phyloP scores from a whole-genome alignment of 305 asterid genomes.

The Rubia tinctorum region DNA sequence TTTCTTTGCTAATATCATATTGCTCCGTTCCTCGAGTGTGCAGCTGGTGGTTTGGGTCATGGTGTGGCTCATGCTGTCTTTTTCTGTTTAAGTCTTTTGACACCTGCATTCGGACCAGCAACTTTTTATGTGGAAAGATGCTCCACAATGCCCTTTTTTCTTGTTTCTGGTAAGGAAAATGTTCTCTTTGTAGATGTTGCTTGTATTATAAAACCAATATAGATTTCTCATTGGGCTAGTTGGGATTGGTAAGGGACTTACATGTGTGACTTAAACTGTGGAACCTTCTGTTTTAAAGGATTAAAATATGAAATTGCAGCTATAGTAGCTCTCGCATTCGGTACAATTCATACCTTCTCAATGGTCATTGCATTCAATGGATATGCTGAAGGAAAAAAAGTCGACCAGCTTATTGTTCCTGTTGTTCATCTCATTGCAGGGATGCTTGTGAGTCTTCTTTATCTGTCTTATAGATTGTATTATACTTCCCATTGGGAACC shows the following conservation, averaged over 20 bases:
- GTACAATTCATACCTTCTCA: slow-evolving; percentile 89
- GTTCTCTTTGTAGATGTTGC: neutral
- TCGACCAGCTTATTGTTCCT: slow-evolving; percentile 75
- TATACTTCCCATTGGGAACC: neutral
- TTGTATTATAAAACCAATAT: neutral
- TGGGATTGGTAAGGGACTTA: neutral
- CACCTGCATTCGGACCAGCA: slow-evolving; percentile 98
- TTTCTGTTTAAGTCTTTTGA: slow-evolving; percentile 91
- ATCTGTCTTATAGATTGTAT: slow-evolving; percentile 3
- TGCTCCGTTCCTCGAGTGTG: slow-evolving; percentile 19
- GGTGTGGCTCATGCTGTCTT: slow-evolving; percentile 98
- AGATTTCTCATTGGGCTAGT: neutral
- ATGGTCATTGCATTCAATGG: slow-evolving; percentile 96
- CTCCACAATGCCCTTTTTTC: slow-evolving; percentile 80
- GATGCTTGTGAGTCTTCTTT: slow-evolving; percentile 56
- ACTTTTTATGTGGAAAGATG: slow-evolving; percentile 92
- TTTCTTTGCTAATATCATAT: slow-evolving; percentile 12
- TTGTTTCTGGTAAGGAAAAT: slow-evolving; percentile 68
- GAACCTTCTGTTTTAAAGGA: neutral
- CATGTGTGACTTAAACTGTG: neutral
- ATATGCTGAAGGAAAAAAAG: slow-evolving; percentile 66
- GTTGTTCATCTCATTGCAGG: slow-evolving; percentile 76
- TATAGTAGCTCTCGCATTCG: slow-evolving; percentile 86
- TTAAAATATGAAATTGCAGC: slow-evolving; percentile 51
- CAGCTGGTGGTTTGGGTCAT: slow-evolving; percentile 99